Evolutionary conservation across 352 stramenopile species (phyloP).

Genomic region (Pythium sukuiense): DNA sequence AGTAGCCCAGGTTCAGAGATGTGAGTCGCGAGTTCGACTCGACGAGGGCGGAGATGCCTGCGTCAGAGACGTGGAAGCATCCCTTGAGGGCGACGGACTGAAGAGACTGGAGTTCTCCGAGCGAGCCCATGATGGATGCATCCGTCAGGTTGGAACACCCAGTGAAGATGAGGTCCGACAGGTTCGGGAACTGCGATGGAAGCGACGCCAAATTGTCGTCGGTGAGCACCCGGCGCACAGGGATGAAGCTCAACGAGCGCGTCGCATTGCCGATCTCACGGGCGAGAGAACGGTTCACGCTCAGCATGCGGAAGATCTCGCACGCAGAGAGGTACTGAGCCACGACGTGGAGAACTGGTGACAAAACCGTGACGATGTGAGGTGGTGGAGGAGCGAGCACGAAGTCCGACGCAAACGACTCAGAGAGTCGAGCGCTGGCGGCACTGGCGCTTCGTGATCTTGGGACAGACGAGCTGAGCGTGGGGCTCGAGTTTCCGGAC

Average conservation of each 20-base stretch:
- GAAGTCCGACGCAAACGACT: not conserved
- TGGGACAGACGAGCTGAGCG: not conserved
- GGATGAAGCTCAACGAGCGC: constrained; percentile 55
- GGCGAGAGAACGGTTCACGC: constrained; percentile 44
- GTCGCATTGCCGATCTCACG: constrained; percentile 46
- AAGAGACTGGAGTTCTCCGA: constrained; percentile 41
- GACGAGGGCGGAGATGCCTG: constrained; percentile 24
- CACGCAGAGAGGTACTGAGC: constrained; percentile 42
- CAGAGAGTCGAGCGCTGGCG: constrained; percentile 2
- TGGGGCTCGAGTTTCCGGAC: not conserved
- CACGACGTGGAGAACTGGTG: constrained; percentile 49
- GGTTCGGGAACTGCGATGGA: constrained; percentile 44
- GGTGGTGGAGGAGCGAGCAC: not conserved
- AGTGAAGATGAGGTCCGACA: constrained; percentile 60
- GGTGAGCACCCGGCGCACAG: constrained; percentile 39
- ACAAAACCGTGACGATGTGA: constrained; percentile 22
- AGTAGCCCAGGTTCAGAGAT: constrained; percentile 76
- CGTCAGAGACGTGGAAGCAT: constrained; percentile 66
- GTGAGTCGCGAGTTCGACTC: constrained; percentile 38
- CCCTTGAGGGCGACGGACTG: constrained; percentile 56
- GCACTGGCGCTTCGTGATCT: constrained; percentile 16
- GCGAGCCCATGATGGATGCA: constrained; percentile 33
- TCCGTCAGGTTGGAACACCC: constrained; percentile 64
- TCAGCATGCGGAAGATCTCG: constrained; percentile 56
- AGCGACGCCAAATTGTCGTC: constrained; percentile 49